Conservation (phyloP, 371 early-diverging fungal species). For the Apophysomyces variabilis region DNA sequence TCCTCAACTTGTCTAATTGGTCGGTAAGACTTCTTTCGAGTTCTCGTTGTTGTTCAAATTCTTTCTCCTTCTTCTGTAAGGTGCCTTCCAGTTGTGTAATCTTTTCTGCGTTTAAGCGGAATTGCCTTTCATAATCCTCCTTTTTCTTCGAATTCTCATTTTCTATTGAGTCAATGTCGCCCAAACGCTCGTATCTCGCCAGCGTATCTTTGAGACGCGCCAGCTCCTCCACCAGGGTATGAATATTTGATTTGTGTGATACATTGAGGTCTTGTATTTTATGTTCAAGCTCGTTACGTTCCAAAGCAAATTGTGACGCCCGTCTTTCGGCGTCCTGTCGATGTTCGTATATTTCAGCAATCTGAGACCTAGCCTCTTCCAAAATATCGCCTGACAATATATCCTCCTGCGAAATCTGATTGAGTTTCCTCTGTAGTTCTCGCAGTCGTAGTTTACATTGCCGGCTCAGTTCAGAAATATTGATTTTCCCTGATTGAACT, state of each 20-base stretch:
- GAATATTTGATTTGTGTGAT: slow-evolving; percentile 10
- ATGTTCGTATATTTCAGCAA: slow-evolving; percentile 13
- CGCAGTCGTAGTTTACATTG: slow-evolving; percentile 4
- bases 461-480: not conserved
- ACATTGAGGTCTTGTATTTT: slow-evolving; percentile 7
- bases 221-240: slow-evolving; percentile 13
- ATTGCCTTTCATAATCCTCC: not conserved
- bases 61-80: not conserved
- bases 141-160: not conserved
- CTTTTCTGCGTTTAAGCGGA: not conserved
- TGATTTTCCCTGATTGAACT: not conserved
- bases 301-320: slow-evolving; percentile 16
- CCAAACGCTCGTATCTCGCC: slow-evolving; percentile 12
- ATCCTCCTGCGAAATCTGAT: slow-evolving; percentile 1
- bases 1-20: not conserved
- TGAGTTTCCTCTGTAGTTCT: not conserved
- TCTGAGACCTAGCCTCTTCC: slow-evolving; percentile 11
- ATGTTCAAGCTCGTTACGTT: slow-evolving; percentile 13
- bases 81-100: slow-evolving; percentile 2
- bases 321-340: slow-evolving; percentile 11
- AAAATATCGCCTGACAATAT: not conserved
- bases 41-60: not conserved
- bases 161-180: not conserved
- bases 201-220: slow-evolving; percentile 6
- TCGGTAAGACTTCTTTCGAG: not conserved